Evolutionary conservation across 305 asterid genomes (phyloP).

Genomic region (Fraxinus paxiana): DNA sequence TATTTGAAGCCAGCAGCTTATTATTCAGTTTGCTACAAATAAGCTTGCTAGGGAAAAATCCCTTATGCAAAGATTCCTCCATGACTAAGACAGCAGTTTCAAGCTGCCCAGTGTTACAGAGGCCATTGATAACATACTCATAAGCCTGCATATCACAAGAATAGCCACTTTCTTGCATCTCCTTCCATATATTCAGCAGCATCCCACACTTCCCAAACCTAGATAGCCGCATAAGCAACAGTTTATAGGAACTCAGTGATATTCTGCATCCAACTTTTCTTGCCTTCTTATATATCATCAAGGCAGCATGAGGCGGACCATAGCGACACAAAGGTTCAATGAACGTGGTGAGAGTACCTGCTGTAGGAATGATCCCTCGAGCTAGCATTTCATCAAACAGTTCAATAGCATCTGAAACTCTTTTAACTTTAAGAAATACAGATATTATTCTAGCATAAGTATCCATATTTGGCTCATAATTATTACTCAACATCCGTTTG

Average conservation of each 20-base stretch:
- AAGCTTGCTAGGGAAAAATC: slow-evolving; percentile 63
- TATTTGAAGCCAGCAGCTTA: slow-evolving; percentile 58
- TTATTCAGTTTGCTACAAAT: slow-evolving; percentile 74
- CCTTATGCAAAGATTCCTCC: slow-evolving; percentile 64
- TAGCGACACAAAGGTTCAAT: slow-evolving; percentile 66
- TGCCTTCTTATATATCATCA: slow-evolving; percentile 71
- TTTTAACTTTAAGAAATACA: slow-evolving; percentile 50
- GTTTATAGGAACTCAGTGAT: slow-evolving; percentile 62
- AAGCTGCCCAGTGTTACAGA: slow-evolving; percentile 75
- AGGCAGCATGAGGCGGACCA: slow-evolving; percentile 90
- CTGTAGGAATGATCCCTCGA: slow-evolving; percentile 53
- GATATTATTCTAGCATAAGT: slow-evolving; percentile 56
- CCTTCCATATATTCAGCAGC: slow-evolving; percentile 65
- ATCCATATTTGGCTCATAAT: slow-evolving; percentile 53
- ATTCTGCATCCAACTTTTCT: slow-evolving; percentile 61
- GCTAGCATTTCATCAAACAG: slow-evolving; percentile 72
- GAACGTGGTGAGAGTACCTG: slow-evolving; percentile 61
- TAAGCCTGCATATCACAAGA: slow-evolving; percentile 68
- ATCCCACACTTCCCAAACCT: slow-evolving; percentile 84
- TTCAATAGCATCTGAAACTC: slow-evolving; percentile 82
- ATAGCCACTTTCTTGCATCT: slow-evolving; percentile 73
- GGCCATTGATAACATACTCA: slow-evolving; percentile 67
- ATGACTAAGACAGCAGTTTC: slow-evolving; percentile 62
- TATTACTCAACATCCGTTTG: slow-evolving; percentile 44
- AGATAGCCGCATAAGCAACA: slow-evolving; percentile 68